Evolutionary conservation across 352 stramenopile species (phyloP).

Genomic region (Phytophthora quininea): DNA sequence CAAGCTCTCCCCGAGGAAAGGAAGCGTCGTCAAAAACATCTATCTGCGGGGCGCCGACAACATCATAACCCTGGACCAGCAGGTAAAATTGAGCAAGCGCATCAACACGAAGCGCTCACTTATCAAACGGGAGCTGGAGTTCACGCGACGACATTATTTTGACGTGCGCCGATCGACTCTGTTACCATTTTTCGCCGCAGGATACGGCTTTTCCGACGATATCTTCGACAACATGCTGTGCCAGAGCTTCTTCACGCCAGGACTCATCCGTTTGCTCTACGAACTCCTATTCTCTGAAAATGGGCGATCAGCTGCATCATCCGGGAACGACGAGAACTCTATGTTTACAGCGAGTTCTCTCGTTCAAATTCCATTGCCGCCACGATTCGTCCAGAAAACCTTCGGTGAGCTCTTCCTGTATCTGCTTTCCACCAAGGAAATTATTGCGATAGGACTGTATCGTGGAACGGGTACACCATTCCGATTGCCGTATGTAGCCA

Average conservation of each 20-base stretch:
- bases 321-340: constrained; percentile 6
- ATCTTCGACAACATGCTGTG: constrained; percentile 81
- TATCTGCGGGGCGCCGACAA: constrained; percentile 34
- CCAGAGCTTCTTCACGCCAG: constrained; percentile 72
- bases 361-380: constrained; percentile 57
- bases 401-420: constrained; percentile 66
- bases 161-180: constrained; percentile 48
- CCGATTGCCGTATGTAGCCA: constrained; percentile 59
- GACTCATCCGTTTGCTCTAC: constrained; percentile 65
- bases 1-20: constrained; percentile 10
- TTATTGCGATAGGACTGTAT: constrained; percentile 62
- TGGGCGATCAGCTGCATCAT: constrained; percentile 29
- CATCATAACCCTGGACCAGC: constrained; percentile 45
- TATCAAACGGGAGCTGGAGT: constrained; percentile 51
- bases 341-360: constrained; percentile 49
- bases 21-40: constrained; percentile 36
- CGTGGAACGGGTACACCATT: constrained; percentile 41
- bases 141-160: constrained; percentile 44
- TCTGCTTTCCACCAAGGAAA: constrained; percentile 47
- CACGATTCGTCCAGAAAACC: constrained; percentile 41
- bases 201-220: constrained; percentile 65
- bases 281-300: constrained; percentile 73
- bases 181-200: constrained; percentile 69
- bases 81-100: constrained; percentile 47
- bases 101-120: constrained; percentile 44